Percentiles rank a stretch among this genome's conserved stretches.
Conservation (phyloP, 1,284 basidiomycete species). For the Cystobasidiaceae sp. region DNA sequence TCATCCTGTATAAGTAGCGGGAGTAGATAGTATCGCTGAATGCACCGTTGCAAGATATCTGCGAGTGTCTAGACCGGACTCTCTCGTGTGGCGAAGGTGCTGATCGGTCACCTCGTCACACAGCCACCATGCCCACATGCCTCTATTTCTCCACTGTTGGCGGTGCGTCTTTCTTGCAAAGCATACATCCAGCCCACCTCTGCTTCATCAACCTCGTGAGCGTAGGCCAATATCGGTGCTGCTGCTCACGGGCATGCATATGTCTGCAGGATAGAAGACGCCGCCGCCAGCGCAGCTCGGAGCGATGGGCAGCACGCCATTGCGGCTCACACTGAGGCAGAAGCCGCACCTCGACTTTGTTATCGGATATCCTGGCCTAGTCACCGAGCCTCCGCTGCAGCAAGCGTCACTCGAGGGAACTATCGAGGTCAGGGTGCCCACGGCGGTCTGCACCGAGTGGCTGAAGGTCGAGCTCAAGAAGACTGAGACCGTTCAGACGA, state of each 20-base stretch:
- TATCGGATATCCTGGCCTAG: slow-evolving; percentile 22
- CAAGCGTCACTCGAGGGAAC: slow-evolving; percentile 17
- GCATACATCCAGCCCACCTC: too few relatives aligned
- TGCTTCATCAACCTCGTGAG: too few relatives aligned
- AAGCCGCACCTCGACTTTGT: slow-evolving; percentile 27
- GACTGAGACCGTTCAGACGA: slow-evolving; percentile 25
- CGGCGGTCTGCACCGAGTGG: slow-evolving; percentile 2
- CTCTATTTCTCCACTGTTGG: too few relatives aligned
- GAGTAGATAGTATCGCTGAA: too few relatives aligned
- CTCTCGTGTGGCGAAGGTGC: too few relatives aligned
- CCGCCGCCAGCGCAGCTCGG: not conserved
- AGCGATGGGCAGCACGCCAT: not conserved
- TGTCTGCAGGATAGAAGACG: not conserved
- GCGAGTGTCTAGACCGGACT: too few relatives aligned
- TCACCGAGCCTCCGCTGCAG: not conserved
- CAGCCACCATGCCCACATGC: too few relatives aligned
- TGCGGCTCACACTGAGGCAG: slow-evolving; percentile 25
- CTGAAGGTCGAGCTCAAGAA: slow-evolving; percentile 31
- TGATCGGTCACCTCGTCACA: too few relatives aligned
- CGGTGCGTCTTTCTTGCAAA: too few relatives aligned
- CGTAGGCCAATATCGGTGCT: too few relatives aligned
- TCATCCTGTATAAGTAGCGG: too few relatives aligned
- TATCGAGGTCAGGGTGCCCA: slow-evolving; percentile 19
- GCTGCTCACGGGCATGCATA: not conserved
- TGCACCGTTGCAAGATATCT: too few relatives aligned